A percentile compares a stretch with the other conserved stretches of the same genome.
Conservation (phyloP, 352 stramenopile species). For the Pythium scleroteichum region DNA sequence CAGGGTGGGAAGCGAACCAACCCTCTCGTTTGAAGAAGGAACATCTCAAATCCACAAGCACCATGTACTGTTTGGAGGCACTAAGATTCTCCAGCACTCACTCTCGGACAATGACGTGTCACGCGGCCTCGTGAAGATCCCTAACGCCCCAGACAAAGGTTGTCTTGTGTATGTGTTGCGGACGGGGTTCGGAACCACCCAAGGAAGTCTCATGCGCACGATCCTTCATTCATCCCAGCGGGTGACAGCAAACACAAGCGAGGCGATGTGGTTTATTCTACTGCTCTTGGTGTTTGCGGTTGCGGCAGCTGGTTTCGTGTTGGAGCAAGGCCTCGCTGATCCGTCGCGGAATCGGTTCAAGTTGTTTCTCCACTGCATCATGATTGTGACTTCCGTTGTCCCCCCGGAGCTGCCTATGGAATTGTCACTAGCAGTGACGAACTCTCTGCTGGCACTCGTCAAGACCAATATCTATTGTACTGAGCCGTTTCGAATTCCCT, state of each 20-base stretch:
- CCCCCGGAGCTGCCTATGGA: slow-evolving; percentile 96
- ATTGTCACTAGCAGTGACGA: slow-evolving; percentile 93
- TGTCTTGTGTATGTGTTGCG: slow-evolving; percentile 89
- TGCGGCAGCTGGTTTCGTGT: slow-evolving; percentile 77
- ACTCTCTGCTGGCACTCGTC: slow-evolving; percentile 86
- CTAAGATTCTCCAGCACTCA: slow-evolving; percentile 44
- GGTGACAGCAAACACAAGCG: slow-evolving; percentile 85
- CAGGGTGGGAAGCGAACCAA: background rate
- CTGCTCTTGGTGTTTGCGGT: slow-evolving; percentile 92
- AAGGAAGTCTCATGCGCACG: slow-evolving; percentile 93
- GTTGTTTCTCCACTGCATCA: slow-evolving; percentile 93
- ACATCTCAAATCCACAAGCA: slow-evolving; percentile 43
- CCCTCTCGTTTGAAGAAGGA: slow-evolving; percentile 34
- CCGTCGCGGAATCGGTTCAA: slow-evolving; percentile 83
- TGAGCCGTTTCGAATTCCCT: slow-evolving; percentile 94
- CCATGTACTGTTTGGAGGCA: slow-evolving; percentile 84
- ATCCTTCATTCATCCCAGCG: slow-evolving; percentile 94
- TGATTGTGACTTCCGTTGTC: slow-evolving; percentile 96
- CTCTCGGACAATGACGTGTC: slow-evolving; percentile 9
- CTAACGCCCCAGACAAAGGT: slow-evolving; percentile 73
- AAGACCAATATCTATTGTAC: slow-evolving; percentile 93
- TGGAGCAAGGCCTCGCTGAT: slow-evolving; percentile 54
- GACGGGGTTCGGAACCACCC: slow-evolving; percentile 93
- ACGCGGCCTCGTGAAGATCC: slow-evolving; percentile 19
- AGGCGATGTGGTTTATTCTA: slow-evolving; percentile 94